Evolutionary conservation across 2,329 filamentous ascomycete species (phyloP).

Genomic region (Bipolaris sorokiniana): DNA sequence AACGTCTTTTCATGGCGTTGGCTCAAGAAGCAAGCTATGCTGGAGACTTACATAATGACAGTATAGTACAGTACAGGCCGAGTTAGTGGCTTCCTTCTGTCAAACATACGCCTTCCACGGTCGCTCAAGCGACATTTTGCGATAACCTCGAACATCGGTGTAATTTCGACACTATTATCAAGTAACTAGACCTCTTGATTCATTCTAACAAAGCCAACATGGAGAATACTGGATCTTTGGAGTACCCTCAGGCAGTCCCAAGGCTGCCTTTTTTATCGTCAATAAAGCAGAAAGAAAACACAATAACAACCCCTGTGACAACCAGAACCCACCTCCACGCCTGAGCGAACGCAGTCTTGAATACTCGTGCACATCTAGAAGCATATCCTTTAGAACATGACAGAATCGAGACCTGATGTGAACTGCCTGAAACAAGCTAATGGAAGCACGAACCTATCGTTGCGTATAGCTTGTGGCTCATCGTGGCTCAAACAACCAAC

Average conservation of each 20-base stretch:
- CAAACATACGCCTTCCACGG: neutral
- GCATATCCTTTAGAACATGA: neutral
- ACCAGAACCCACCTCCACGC: neutral
- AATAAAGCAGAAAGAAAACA: neutral
- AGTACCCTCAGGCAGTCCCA: neutral
- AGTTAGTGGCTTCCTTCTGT: neutral
- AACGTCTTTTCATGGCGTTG: neutral
- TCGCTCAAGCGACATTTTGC: neutral
- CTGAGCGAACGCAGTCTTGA: neutral
- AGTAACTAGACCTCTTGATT: neutral
- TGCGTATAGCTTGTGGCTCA: neutral
- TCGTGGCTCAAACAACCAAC: neutral
- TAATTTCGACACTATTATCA: neutral
- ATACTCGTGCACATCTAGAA: neutral
- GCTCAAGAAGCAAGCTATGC: neutral
- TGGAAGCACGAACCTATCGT: neutral
- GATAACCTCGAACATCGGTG: neutral
- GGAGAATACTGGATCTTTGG: neutral
- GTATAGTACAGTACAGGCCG: neutral
- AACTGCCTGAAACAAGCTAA: neutral
- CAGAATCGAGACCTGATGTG: neutral
- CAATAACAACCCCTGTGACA: too few species aligned
- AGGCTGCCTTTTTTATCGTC: neutral
- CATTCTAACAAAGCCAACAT: neutral
- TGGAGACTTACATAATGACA: neutral